Evolutionary conservation across 1,284 basidiomycete genomes (phyloP), one percentile per base, ranked within the genome.

Genomic region (Ganoderma multipileum): DNA sequence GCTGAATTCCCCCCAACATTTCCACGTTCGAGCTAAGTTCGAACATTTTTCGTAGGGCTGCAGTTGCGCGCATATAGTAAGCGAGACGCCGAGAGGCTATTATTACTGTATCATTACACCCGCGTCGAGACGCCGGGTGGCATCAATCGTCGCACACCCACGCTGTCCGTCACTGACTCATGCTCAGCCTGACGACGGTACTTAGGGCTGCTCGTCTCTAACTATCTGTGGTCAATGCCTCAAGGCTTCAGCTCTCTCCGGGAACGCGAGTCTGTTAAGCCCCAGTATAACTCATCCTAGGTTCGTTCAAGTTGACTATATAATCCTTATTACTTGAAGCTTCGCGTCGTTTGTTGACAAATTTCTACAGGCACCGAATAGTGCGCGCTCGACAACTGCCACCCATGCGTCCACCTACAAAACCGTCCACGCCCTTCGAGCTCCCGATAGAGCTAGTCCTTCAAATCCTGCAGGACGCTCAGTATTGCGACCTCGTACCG

Each of bases 401-500:
- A 50, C 47, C 30, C 52, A 55, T 55, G 30, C 30, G 18, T 18
- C 14, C 16, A 26, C 18, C 33, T 38, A 26, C n/a, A 1, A 38
- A 14, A 23, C 23, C 36, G 28, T 6, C n/a, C 38, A 23, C 14
- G 23, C 18, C 23, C 23, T 26, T 1, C 2, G 23, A 16, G 8
- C 59, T 73, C 2, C 72, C 72, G 18, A 55, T 70, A 26, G 70
- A 73, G 60, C 23, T 71, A 5, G 39, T 68, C 23, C 52, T 68
- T 39, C 41, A 55, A 16, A 61, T 70, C 58, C 47, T 72, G 7
- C 59, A 67, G 20, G 62, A 66, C 8, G 72, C 72, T 14, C 64
- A 68, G 36, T 69, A 72, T 47, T 59, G 68, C 64, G 70, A 73
- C 42, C 69, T 71, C 58, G 42, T 69, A 2, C 70, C 66, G 50